phyloP scores from a whole-genome alignment of 371 early-diverging fungal genomes.

The Catenaria anguillulae region DNA sequence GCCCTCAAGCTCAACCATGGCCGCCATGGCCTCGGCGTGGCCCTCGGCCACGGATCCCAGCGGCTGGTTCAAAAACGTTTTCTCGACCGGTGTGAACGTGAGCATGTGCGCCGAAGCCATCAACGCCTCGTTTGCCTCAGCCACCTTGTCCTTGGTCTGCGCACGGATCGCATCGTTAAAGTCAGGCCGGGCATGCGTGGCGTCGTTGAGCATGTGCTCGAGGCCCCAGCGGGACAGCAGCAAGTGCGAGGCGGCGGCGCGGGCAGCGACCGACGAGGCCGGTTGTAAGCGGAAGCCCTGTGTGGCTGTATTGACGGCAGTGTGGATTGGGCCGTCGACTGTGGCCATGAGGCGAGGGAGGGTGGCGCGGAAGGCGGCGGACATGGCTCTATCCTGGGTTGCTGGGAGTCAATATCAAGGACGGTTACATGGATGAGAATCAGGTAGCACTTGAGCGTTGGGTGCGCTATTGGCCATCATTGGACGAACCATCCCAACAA shows the following conservation, averaged over 20 bases:
- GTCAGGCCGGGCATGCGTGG: neutral
- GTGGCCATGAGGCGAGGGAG: neutral
- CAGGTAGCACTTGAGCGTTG: too few relatives aligned
- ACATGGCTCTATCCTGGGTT: too few relatives aligned
- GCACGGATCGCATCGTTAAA: neutral
- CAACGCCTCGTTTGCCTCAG: conserved; percentile 13
- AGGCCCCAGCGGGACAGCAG: conserved; percentile 38
- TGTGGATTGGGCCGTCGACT: neutral
- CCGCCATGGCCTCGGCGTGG: conserved; percentile 22
- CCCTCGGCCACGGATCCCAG: conserved; percentile 20
- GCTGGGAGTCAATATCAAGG: too few relatives aligned
- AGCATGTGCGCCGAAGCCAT: conserved; percentile 9
- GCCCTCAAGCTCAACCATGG: conserved; percentile 18
- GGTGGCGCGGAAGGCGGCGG: neutral
- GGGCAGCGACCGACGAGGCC: conserved; percentile 21
- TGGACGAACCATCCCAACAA: too few relatives aligned
- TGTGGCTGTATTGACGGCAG: neutral
- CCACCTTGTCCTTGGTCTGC: neutral
- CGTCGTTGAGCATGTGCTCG: conserved; percentile 20
- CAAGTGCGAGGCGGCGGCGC: conserved; percentile 26
- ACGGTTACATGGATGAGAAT: too few relatives aligned
- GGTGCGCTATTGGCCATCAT: too few relatives aligned
- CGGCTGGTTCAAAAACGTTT: conserved; percentile 21
- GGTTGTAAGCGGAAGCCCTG: neutral
- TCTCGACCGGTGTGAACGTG: conserved; percentile 12